phyloP scores from a whole-genome alignment of 768 basidiomycete species.

The Xerocomus brunneocitrinus region DNA sequence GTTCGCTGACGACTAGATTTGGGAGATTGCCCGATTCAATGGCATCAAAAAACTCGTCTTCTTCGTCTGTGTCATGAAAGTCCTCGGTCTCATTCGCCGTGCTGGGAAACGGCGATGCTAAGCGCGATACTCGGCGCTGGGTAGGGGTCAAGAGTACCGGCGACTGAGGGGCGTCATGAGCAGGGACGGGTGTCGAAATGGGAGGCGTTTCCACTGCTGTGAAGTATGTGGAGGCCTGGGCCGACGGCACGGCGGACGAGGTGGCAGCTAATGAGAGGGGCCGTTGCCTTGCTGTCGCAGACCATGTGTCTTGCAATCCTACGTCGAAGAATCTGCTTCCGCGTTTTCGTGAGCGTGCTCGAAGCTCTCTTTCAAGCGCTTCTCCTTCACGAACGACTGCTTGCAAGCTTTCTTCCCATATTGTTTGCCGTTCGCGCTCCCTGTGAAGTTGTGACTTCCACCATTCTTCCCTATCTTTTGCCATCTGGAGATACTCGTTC shows the following conservation, averaged over 20 bases:
- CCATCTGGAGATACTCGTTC: slow-evolving; percentile 66
- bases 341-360: slow-evolving; percentile 51
- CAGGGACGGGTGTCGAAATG: slow-evolving; percentile 1
- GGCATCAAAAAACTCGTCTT: slow-evolving; percentile 98
- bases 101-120: slow-evolving; percentile 11
- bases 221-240: slow-evolving; percentile 18
- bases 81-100: slow-evolving; percentile 32
- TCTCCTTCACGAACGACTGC: slow-evolving; percentile 85
- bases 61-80: slow-evolving; percentile 59
- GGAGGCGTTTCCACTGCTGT: slow-evolving; percentile 21
- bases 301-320: slow-evolving; percentile 20
- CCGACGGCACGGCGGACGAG: slow-evolving; percentile 14
- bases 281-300: slow-evolving; percentile 18
- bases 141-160: slow-evolving; percentile 21
- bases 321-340: slow-evolving; percentile 54
- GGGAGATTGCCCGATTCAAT: slow-evolving; percentile 81
- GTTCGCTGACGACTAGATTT: slow-evolving; percentile 65
- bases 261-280: slow-evolving; percentile 13
- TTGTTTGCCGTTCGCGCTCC: slow-evolving; percentile 55
- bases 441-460: slow-evolving; percentile 61
- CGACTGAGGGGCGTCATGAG: slow-evolving; percentile 3
- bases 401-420: slow-evolving; percentile 91
- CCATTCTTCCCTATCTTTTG: slow-evolving; percentile 76
- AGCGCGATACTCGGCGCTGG: slow-evolving; percentile 16
- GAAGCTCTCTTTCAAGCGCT: slow-evolving; percentile 74